Percentiles rank a stretch among this genome's conserved stretches.
Evolutionary conservation across 129 eudicot species (phyloP).

Genomic region (Tanacetum coccineum): DNA sequence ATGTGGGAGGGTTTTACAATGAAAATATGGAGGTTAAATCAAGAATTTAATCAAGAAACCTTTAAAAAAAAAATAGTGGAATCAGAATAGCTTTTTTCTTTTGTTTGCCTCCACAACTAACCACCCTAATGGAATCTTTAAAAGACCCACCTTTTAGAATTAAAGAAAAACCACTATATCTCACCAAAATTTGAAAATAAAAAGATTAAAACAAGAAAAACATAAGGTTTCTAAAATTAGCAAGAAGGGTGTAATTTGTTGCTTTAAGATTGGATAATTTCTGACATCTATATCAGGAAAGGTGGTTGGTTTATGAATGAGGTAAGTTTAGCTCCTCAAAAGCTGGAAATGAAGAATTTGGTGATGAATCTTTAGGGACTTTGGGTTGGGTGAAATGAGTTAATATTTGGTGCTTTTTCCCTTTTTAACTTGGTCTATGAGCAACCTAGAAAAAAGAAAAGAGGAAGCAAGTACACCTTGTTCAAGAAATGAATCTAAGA

Average conservation of each 20-base stretch:
- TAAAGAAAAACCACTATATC: slow-evolving; percentile 21
- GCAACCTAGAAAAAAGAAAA: slow-evolving; percentile 18
- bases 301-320: neutral
- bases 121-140: slow-evolving; percentile 32
- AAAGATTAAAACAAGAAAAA: neutral
- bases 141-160: slow-evolving; percentile 31
- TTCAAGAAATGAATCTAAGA: slow-evolving; percentile 21
- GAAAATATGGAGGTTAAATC: slow-evolving; percentile 20
- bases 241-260: slow-evolving; percentile 6
- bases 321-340: slow-evolving; percentile 11
- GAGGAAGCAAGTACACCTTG: slow-evolving; percentile 14
- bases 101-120: slow-evolving; percentile 35
- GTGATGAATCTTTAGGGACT: slow-evolving; percentile 14
- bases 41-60: slow-evolving; percentile 5
- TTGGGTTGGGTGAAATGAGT: slow-evolving; percentile 18
- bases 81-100: slow-evolving; percentile 30
- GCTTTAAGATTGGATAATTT: slow-evolving; percentile 16
- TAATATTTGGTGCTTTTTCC: slow-evolving; percentile 19
- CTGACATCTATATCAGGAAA: slow-evolving; percentile 11
- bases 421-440: slow-evolving; percentile 14
- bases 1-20: slow-evolving; percentile 25
- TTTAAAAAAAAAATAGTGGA: slow-evolving; percentile 13
- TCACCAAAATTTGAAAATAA: slow-evolving; percentile 1
- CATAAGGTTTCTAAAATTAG: neutral
- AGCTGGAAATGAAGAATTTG: slow-evolving; percentile 28